These are phyloP conservation scores for Apiospora malaysiana DNA, from an alignment of 2,329 filamentous ascomycete genomes.

Conservation along the genomic window DNA sequence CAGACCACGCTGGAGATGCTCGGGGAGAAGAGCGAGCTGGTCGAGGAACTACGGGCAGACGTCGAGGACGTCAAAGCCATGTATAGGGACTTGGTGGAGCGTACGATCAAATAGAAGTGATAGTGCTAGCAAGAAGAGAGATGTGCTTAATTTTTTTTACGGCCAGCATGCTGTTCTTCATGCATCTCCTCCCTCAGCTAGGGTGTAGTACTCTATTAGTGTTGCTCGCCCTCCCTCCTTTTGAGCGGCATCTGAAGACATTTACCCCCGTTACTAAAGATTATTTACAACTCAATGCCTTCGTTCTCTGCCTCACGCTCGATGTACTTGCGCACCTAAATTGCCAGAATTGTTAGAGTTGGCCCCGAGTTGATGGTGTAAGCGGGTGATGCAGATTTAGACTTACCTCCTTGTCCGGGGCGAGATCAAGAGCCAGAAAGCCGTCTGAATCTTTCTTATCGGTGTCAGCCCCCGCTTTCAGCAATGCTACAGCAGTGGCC, in stretches of 20 bases:
- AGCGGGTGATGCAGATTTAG: neutral
- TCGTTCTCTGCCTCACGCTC: conserved; percentile 80
- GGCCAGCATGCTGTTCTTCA: neutral
- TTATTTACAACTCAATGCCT: conserved; percentile 67
- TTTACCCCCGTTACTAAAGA: neutral
- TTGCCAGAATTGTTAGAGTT: neutral
- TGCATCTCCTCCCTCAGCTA: neutral
- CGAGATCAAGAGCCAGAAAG: conserved; percentile 76
- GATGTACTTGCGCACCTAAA: conserved; percentile 76
- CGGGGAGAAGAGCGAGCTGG: conserved; percentile 94
- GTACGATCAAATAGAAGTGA: conserved; percentile 62
- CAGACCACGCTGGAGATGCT: conserved; percentile 92
- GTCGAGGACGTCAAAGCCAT: conserved; percentile 94
- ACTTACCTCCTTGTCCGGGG: conserved; percentile 82
- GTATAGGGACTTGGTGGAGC: conserved; percentile 90
- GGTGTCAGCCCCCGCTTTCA: conserved; percentile 84
- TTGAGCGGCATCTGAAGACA: neutral
- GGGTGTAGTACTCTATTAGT: neutral
- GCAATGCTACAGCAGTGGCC: conserved; percentile 80
- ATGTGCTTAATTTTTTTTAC: neutral
- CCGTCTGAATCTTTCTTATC: conserved; percentile 79
- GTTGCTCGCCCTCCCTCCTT: neutral
- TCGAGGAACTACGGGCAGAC: conserved; percentile 88
- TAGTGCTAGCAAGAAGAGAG: neutral
- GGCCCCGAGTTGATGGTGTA: neutral